These are phyloP conservation scores for Colletotrichum tabaci DNA, from an alignment of 2,329 filamentous ascomycete species.

Conservation along the genomic window DNA sequence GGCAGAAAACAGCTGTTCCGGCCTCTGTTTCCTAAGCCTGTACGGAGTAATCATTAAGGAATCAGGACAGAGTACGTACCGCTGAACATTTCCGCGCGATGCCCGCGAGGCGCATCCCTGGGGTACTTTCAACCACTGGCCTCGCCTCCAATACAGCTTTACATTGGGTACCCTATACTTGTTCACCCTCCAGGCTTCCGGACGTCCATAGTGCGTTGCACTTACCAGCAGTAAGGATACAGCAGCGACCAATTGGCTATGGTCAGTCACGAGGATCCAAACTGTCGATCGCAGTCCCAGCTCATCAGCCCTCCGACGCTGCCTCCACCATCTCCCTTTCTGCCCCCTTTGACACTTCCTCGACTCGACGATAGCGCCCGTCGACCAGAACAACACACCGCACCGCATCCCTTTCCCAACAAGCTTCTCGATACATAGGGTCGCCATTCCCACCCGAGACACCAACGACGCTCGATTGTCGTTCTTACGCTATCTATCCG, in stretches of 20 bases:
- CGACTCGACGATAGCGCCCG: slow-evolving; percentile 11
- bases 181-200: background rate
- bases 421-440: background rate
- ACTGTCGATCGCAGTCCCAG: slow-evolving; percentile 31
- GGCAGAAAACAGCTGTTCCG: no score
- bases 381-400: background rate
- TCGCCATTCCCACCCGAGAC: slow-evolving; percentile 1
- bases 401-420: background rate
- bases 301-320: slow-evolving; percentile 15
- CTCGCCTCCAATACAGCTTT: fast-evolving
- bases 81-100: slow-evolving; percentile 12
- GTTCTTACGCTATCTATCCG: slow-evolving; percentile 1
- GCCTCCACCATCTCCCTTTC: slow-evolving; percentile 12
- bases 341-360: slow-evolving; percentile 22
- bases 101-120: background rate
- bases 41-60: background rate
- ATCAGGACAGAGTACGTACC: background rate
- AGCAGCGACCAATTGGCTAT: background rate
- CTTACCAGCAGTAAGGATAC: background rate
- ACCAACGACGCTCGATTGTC: background rate
- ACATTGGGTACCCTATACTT: background rate
- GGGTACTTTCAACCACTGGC: background rate
- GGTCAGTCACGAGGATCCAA: slow-evolving; percentile 31
- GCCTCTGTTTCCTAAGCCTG: no score
- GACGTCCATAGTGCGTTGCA: background rate